Base-by-base conservation (phyloP, 805 yeast genomes). In the Scheffersomyces spartinae region DNA sequence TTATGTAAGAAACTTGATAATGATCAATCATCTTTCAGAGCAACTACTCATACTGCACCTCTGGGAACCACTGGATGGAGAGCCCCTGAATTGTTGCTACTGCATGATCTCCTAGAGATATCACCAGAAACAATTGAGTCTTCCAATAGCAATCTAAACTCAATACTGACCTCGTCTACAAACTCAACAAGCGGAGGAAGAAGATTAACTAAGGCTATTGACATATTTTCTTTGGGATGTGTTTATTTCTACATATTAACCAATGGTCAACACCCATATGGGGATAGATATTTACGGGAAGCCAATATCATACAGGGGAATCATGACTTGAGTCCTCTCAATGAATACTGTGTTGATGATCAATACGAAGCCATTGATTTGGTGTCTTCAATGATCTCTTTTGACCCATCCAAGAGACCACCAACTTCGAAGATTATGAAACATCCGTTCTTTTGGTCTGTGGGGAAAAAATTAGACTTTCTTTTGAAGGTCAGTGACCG, bases 41-140 rank as follows among this genome's bases (percentile, higher is more conserved):
- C 95, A 0, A 88, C 95, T 1, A 77, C 91, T 0, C 85, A 83
- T 17, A 76, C 84, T 41, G 93, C 94, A 11, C 94, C 96, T 1
- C 55, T 55, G 33, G 98, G 98, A 2, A 91, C 98, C 0, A 71
- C 91, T 3, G 99, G 99, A 3, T 91, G 98, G 98, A 68, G 96
- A 39, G 97, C 99, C 0, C 98, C 98, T 0, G 98, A 91, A 42
- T 49, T 83, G 17, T 52, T 83, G 18, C 47, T 68, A 13, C 44
- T 49, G 28, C 52, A 52, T 21, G 61, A 56, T 28, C 40, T 55
- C 25, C 29, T 41, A 7, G 63, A 58, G 30, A 53, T 56, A 5
- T 52, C 63, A 1, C 60, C 63, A 0, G 59, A 52, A 18, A 49
- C 62, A 4, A 41, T 24, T 2, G 17, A 26, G 7, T 23, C 33